These are phyloP conservation scores for Lasiosphaeriaceae sp. DNA, from an alignment of 495 filamentous ascomycete genomes.

Conservation along the genomic window DNA sequence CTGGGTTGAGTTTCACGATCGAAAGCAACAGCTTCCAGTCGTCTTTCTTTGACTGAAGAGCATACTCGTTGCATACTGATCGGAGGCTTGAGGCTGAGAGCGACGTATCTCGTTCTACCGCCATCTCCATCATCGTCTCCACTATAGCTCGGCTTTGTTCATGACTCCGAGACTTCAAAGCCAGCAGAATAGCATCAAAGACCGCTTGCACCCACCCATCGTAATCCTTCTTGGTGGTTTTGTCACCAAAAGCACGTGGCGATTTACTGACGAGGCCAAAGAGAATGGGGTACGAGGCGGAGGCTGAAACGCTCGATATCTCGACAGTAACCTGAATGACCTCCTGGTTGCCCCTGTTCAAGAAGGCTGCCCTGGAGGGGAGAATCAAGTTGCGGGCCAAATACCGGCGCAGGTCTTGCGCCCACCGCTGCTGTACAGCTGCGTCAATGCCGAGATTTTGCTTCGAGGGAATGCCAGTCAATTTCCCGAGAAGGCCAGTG, in stretches of 20 bases:
- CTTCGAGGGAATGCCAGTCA: slow-evolving; percentile 25
- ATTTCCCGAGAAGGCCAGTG: slow-evolving; percentile 29
- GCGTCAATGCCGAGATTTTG: slow-evolving; percentile 6
- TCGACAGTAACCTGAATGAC: slow-evolving; percentile 31
- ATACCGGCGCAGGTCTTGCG: slow-evolving; percentile 53
- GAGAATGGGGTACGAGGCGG: slow-evolving; percentile 42
- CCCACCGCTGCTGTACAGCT: slow-evolving; percentile 27
- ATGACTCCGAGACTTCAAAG: slow-evolving; percentile 14
- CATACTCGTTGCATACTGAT: slow-evolving; percentile 38
- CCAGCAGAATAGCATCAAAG: slow-evolving; percentile 49
- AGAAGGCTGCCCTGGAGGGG: slow-evolving; percentile 58
- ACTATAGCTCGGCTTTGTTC: slow-evolving; percentile 23
- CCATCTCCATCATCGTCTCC: slow-evolving; percentile 36
- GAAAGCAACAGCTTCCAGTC: slow-evolving; percentile 62
- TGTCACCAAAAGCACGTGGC: slow-evolving; percentile 50
- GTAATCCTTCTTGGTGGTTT: slow-evolving; percentile 51
- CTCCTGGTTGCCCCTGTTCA: slow-evolving; percentile 36
- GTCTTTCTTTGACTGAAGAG: slow-evolving; percentile 31
- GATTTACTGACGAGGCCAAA: slow-evolving; percentile 57
- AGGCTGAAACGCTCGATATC: slow-evolving; percentile 25
- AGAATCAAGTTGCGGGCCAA: slow-evolving; percentile 67
- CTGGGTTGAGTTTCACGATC: slow-evolving; percentile 61
- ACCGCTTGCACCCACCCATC: slow-evolving; percentile 63
- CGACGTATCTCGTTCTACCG: slow-evolving; percentile 22
- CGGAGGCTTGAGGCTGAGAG: slow-evolving; percentile 32